A percentile compares a stretch with the other conserved stretches of the same genome.
Conservation (phyloP, 345 rosid genomes). For the Linum usitatissimum region DNA sequence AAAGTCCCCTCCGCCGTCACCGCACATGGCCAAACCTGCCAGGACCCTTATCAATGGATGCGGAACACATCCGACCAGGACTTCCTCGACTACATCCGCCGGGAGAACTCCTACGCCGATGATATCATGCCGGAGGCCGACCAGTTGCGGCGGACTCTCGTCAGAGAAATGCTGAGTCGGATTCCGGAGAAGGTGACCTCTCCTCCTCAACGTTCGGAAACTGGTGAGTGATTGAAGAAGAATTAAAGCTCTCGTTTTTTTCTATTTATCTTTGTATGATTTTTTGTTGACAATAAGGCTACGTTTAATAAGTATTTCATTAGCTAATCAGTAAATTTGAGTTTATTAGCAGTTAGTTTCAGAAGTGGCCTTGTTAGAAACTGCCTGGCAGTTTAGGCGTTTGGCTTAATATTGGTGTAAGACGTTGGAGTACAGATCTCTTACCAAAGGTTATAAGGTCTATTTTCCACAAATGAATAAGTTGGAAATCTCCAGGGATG, state of each 20-base stretch:
- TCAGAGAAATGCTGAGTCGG: constrained; percentile 56
- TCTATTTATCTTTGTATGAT: too few relatives aligned
- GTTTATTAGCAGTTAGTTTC: too few relatives aligned
- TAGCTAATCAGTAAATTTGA: too few relatives aligned
- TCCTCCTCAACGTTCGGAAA: constrained; percentile 74
- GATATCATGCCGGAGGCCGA: constrained; percentile 76
- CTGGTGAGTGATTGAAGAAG: constrained; percentile 31
- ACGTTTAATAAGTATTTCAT: too few relatives aligned
- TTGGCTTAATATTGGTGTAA: too few relatives aligned
- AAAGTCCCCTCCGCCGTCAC: constrained; percentile 43
- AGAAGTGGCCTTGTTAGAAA: too few relatives aligned
- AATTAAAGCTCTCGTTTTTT: neutral
- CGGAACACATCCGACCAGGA: constrained; percentile 38
- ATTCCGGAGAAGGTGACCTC: constrained; percentile 47
- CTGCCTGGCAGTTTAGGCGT: too few relatives aligned
- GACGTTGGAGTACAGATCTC: too few relatives aligned
- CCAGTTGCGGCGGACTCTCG: constrained; percentile 31
- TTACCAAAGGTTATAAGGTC: too few relatives aligned
- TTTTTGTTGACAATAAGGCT: too few relatives aligned
- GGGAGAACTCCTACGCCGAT: constrained; percentile 64
- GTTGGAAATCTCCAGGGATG: neutral
- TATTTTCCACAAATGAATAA: constrained; percentile 5
- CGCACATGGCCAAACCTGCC: constrained; percentile 48
- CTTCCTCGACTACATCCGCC: constrained; percentile 38
- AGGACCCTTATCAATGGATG: constrained; percentile 89